Base-by-base conservation (phyloP, 306 rosid species). In the Ochetophila trinervis region DNA sequence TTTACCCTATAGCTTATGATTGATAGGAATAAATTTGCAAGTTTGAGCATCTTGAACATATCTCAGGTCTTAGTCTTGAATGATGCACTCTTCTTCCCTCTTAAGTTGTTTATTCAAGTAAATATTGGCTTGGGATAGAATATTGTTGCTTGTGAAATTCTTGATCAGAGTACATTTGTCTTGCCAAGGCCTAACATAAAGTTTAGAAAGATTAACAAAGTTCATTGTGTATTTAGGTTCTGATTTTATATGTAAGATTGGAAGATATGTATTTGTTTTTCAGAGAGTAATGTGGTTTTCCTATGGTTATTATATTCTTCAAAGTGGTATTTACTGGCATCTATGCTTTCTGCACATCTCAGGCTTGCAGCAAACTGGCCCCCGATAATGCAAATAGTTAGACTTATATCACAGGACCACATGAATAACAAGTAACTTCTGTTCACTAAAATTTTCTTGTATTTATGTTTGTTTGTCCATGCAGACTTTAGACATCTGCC, bases 331-430 rank as follows among this genome's bases (percentile, higher is more conserved):
- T 66, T 65, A 36, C 70, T 68, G 35, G 63, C 59, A 24, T 64
- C 20, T 59, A 4, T 65, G 59, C 60, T 42, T 82, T 76, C 48
- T 64, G 7, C 74, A 61, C 65, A 69, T 76, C 72, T 58, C 91
- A 90, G 99, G 76, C 96, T 90, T 78, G 99, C 99, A n/a, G 95
- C 96, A 67, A 90, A 93, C 81, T 93, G 96, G 99, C 99, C 97
- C 13, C 62, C 70, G 2, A 88, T 83, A 15, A 93, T 93, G 99
- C 97, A 81, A 80, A 93, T 93, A 40, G 96, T 84, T 64, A 89
- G 91, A 78, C 97, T 93, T 57, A 88, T 93, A 81, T 93, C 99
- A 67, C 95, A 90, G 66, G 97, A 90, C 76, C 96, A 93, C 87
- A 90, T 93, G 99, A 90, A 90, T 78, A 87, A 93, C 83, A 86